Conservation (phyloP, 306 rosid species). For the Citrullus amarus region DNA sequence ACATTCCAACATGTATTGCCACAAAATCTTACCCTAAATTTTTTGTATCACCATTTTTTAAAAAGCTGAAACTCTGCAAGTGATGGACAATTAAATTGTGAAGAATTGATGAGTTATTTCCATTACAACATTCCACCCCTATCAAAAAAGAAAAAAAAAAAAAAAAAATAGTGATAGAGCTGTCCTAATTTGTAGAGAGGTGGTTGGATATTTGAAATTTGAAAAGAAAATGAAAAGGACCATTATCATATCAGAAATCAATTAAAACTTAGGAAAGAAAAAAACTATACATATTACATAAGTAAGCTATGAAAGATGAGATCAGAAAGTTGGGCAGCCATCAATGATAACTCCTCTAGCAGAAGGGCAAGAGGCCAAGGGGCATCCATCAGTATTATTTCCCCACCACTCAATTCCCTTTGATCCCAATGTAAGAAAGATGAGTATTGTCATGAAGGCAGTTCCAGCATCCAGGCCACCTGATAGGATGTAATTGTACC, state of each 20-base stretch:
- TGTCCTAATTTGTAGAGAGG: no score
- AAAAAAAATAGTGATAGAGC: no score
- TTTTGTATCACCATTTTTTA: conserved; percentile 37
- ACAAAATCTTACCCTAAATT: conserved; percentile 12
- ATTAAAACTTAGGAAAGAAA: no score
- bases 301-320: not conserved
- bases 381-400: conserved; percentile 45
- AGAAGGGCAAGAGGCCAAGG: conserved; percentile 67
- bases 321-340: conserved; percentile 37
- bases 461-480: conserved; percentile 90
- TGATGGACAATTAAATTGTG: conserved; percentile 14
- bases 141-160: no score
- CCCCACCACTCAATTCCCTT: conserved; percentile 56
- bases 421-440: conserved; percentile 38
- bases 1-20: no score
- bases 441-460: conserved; percentile 53
- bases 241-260: no score
- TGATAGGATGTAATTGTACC: conserved; percentile 53
- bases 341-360: conserved; percentile 28
- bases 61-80: conserved; percentile 77
- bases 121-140: no score
- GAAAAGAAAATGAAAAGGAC: no score
- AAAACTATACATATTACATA: no score
- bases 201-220: no score
- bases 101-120: not conserved